phyloP scores from a whole-genome alignment of 78 protist species.

The Dictyostelium brefeldianum region DNA sequence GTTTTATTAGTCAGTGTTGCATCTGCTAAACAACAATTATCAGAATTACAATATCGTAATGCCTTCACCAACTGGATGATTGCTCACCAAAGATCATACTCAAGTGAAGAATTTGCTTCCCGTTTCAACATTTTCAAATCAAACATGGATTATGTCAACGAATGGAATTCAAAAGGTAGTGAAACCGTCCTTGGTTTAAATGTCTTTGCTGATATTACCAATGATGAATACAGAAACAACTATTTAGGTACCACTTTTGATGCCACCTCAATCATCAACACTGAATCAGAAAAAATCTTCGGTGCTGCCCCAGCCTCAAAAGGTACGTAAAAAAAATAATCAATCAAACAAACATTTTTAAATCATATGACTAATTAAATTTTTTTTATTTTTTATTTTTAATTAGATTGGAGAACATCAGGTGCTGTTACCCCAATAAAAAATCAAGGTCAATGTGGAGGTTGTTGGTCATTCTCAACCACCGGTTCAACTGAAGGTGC shows the following conservation, averaged over 20 bases:
- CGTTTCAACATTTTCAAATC: constrained; percentile 56
- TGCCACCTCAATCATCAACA: neutral
- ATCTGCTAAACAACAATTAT: constrained; percentile 16
- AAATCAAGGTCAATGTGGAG: constrained; percentile 89
- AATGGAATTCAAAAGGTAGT: constrained; percentile 65
- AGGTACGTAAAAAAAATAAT: too few species aligned
- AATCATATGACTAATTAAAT: too few species aligned
- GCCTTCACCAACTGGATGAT: constrained; percentile 71
- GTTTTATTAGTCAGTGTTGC: neutral
- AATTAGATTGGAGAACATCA: neutral
- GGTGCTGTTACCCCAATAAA: constrained; percentile 88
- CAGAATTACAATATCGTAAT: constrained; percentile 27
- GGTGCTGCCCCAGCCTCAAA: neutral
- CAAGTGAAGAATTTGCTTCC: constrained; percentile 21
- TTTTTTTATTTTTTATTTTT: too few species aligned
- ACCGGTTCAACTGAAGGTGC: constrained; percentile 82
- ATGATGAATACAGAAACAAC: constrained; percentile 42
- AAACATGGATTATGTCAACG: constrained; percentile 53
- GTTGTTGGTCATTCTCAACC: constrained; percentile 86
- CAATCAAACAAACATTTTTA: too few species aligned
- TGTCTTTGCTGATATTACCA: constrained; percentile 77
- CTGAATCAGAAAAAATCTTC: neutral
- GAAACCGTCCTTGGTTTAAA: constrained; percentile 68
- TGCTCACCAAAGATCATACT: constrained; percentile 1
- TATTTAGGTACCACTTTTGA: constrained; percentile 45